Percentiles rank a stretch among this genome's conserved stretches.
Evolutionary conservation across 139 green algal species (phyloP).

Genomic region (Chlamydomonas incerta): DNA sequence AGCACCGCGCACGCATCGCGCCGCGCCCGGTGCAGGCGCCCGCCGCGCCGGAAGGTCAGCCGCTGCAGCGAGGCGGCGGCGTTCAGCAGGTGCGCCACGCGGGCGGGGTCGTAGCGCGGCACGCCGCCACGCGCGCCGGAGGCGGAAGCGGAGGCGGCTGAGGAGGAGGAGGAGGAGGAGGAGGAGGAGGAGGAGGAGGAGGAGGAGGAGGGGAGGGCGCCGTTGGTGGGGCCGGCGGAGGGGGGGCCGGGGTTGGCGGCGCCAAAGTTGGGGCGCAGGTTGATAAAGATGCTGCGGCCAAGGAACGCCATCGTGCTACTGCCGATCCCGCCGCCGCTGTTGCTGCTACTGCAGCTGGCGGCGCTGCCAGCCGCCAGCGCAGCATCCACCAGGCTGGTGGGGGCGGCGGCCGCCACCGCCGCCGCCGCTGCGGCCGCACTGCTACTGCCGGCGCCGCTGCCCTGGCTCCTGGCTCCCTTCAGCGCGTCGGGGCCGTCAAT

Average conservation of each 20-base stretch:
- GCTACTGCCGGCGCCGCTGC: neutral
- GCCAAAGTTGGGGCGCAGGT: constrained; percentile 2
- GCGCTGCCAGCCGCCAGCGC: neutral
- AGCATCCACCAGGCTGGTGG: neutral
- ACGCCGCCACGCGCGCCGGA: neutral
- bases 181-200: neutral
- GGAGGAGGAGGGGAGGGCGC: neutral
- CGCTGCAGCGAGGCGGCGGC: constrained; percentile 58
- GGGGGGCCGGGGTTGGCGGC: too few relatives aligned
- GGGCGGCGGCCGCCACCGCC: neutral
- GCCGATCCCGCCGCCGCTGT: neutral
- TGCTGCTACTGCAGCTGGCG: too few relatives aligned
- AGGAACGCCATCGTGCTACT: constrained; percentile 15
- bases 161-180: neutral
- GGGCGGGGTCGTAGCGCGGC: constrained; percentile 5
- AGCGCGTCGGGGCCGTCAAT: neutral
- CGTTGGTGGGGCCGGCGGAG: neutral
- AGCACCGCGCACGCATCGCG: constrained; percentile 52
- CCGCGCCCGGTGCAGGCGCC: constrained; percentile 11
- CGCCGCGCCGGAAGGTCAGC: constrained; percentile 44
- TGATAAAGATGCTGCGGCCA: constrained; percentile 26
- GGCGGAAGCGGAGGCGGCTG: neutral
- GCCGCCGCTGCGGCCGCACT: neutral
- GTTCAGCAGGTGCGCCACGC: constrained; percentile 37
- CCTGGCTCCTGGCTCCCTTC: neutral